Evolutionary conservation across 495 filamentous ascomycete genomes (phyloP).

Genomic region (Tuber aestivum): DNA sequence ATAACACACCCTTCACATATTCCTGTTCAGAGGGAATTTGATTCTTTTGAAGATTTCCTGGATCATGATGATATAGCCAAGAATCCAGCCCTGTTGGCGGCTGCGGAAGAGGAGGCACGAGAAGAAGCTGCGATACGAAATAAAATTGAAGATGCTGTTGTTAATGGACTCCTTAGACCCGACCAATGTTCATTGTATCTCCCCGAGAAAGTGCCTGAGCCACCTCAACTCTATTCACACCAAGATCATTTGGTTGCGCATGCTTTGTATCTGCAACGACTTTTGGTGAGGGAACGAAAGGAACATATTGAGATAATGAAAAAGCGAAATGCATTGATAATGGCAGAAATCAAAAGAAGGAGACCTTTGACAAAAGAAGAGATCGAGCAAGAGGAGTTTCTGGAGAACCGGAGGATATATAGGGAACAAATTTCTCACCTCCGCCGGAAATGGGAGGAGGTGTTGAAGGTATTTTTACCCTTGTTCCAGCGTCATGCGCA

Average conservation of each 20-base stretch:
- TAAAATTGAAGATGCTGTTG: slow-evolving; percentile 61
- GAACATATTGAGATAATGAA: slow-evolving; percentile 65
- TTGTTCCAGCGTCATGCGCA: neutral
- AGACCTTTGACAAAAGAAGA: slow-evolving; percentile 68
- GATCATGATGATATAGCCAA: slow-evolving; percentile 46
- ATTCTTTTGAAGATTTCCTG: slow-evolving; percentile 53
- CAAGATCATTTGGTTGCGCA: slow-evolving; percentile 78
- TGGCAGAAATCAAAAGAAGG: slow-evolving; percentile 44
- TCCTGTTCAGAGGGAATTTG: slow-evolving; percentile 46
- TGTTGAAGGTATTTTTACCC: slow-evolving; percentile 33
- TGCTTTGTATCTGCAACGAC: slow-evolving; percentile 68
- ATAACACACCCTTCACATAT: slow-evolving; percentile 54
- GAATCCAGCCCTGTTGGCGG: slow-evolving; percentile 50
- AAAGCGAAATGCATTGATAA: slow-evolving; percentile 51
- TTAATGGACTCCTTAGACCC: slow-evolving; percentile 65
- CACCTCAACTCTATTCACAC: slow-evolving; percentile 72
- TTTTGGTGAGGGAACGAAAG: slow-evolving; percentile 69
- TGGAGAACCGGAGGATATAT: slow-evolving; percentile 38
- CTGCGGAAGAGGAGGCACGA: slow-evolving; percentile 54
- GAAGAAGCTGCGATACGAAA: slow-evolving; percentile 51
- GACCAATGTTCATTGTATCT: slow-evolving; percentile 67
- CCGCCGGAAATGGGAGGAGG: slow-evolving; percentile 41
- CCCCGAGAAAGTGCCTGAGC: slow-evolving; percentile 68
- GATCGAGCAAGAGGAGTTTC: slow-evolving; percentile 53
- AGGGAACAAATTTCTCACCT: slow-evolving; percentile 41